A percentile compares a stretch with the other conserved stretches of the same genome.
Evolutionary conservation across 2,329 filamentous ascomycete species (phyloP).

Genomic region (Cordyceps cateniannulata): DNA sequence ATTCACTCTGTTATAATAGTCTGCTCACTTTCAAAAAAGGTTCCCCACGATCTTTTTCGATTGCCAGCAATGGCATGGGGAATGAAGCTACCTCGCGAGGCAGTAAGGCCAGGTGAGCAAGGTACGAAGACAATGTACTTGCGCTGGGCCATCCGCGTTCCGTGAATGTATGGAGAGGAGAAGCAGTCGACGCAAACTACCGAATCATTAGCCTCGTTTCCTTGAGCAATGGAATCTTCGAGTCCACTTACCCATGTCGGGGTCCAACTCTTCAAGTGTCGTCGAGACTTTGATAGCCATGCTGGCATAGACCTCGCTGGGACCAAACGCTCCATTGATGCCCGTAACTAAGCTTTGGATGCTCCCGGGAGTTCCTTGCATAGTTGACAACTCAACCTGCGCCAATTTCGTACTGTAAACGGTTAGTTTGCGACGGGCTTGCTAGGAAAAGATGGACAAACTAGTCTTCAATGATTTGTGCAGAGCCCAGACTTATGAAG

Average conservation of each 20-base stretch:
- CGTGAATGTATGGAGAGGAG: constrained; percentile 1
- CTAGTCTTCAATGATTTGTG: constrained; percentile 4
- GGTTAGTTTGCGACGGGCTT: not conserved
- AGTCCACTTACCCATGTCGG: not conserved
- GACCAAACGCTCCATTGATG: constrained; percentile 3
- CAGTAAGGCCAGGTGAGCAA: not conserved
- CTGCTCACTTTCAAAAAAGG: not conserved
- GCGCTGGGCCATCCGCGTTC: not conserved
- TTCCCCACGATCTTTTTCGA: not conserved
- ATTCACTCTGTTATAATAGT: too few relatives aligned
- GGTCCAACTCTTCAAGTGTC: not conserved
- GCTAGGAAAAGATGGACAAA: not conserved
- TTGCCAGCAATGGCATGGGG: not conserved
- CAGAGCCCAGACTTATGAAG: constrained; percentile 3
- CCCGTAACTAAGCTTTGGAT: not conserved
- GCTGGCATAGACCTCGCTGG: not conserved
- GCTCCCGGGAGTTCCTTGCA: not conserved
- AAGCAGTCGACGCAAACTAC: constrained; percentile 1
- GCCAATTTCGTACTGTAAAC: not conserved
- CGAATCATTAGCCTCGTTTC: not conserved
- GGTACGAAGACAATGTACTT: not conserved
- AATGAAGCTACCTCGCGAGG: not conserved
- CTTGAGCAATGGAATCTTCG: too few relatives aligned
- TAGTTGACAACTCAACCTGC: not conserved
- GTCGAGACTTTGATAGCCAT: not conserved